Base-by-base conservation (phyloP, 139 green algal species). In the Picochlorum costavermella region DNA sequence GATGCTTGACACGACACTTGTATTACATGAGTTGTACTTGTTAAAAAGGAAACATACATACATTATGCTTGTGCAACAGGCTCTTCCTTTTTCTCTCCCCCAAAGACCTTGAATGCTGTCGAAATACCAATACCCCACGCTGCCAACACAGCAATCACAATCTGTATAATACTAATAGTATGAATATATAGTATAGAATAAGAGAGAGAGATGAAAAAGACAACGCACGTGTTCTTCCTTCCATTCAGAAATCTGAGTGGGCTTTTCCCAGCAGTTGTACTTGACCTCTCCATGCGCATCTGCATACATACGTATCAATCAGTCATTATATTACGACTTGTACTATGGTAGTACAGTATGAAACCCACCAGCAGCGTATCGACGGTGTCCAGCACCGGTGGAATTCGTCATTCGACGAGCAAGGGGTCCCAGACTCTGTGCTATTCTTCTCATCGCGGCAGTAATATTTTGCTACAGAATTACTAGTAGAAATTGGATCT, bases 261-360 rank as follows among this genome's bases (percentile, higher is more conserved):
- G 76, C 30, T 67, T 69, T 40, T 80, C 64, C 76, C 75, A 82
- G 23, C 28, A 49, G 23, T 79, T 73, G 14, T 76, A 62, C 49
- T 85, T 85, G 33, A 68, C 77, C 36, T 85, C 76, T n/a, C 71
- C 73, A 36, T 78, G 72, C 6, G 61, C 64, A 55, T 76, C 75
- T 83, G 71, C 64, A 67, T 26, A 20, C 14, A 25, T 23, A 23
- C 20, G 20, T 23, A 23, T 23, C 20, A 23, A 23, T 23, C 20
- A 23, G 20, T 23, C 20, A 23, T 23, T 23, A 23, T 23, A 23
- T 23, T 23, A 23, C 20, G 20, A 23, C 20, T 23, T 23, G 20
- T 23, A 23, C 20, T 23, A 23, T 23, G 20, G 20, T 23, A 23
- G 20, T 23, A 23, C 20, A 23, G 20, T 23, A 23, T 23, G 25